These are phyloP conservation scores for Pseudopediastrum boryanum DNA, from an alignment of 139 green algal species.

Conservation along the genomic window DNA sequence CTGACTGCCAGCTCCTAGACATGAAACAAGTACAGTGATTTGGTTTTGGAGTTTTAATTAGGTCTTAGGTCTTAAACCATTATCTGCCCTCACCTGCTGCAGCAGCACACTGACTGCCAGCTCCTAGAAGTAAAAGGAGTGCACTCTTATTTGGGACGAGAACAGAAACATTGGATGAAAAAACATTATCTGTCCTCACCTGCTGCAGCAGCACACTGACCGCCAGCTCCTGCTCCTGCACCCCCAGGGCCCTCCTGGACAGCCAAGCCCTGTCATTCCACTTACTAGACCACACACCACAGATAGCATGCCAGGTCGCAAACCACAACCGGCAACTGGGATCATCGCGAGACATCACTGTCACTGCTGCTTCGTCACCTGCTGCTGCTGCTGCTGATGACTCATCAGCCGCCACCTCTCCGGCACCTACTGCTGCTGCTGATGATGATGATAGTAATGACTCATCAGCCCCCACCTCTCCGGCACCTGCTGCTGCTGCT, in stretches of 20 bases:
- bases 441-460: too few relatives aligned
- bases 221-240: conserved; percentile 77
- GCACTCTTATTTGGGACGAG: too few relatives aligned
- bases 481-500: not conserved
- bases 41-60: not conserved
- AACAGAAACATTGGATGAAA: conserved; percentile 3
- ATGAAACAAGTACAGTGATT: too few relatives aligned
- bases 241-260: conserved; percentile 53
- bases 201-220: conserved; percentile 87
- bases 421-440: not conserved
- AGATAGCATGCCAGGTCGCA: conserved; percentile 75
- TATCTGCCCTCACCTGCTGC: not conserved
- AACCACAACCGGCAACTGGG: conserved; percentile 34
- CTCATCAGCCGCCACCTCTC: too few relatives aligned
- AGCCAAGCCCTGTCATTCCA: conserved; percentile 85
- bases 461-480: not conserved
- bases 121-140: too few relatives aligned
- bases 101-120: not conserved
- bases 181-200: conserved; percentile 19
- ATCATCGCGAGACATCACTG: not conserved
- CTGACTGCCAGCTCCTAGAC: too few relatives aligned
- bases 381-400: not conserved
- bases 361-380: not conserved
- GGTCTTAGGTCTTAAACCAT: not conserved
- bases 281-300: conserved; percentile 85